Base-by-base conservation (phyloP, 1,284 basidiomycete genomes). In the Pterulicium gracile region DNA sequence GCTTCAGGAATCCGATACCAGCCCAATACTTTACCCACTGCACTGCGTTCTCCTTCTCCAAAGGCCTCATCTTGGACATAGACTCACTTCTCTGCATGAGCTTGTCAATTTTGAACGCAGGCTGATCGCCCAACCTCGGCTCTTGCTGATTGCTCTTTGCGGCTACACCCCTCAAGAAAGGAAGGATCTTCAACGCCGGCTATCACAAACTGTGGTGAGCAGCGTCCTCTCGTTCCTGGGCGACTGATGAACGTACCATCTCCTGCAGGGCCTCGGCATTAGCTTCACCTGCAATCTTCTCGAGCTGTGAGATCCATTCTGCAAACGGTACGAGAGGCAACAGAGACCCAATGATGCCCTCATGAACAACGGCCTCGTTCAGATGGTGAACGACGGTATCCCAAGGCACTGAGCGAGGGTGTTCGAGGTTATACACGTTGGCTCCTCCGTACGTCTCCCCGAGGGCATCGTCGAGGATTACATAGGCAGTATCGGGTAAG, bases 111-210 rank as follows among this genome's bases (percentile, higher is more conserved):
- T 54, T 45, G 23, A 63, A 59, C 14, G 27, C 47, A 47, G 2
- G 52, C 43, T n/a, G 56, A 40, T 5, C 58, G 59, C 12, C 55
- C 51, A 4, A 50, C 50, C 44, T 58, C 60, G 2, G 24, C 50
- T 7, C 44, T 47, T 34, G 17, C 21, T 45, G 47, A 24, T 55
- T 53, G 41, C 47, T 43, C 24, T 43, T 43, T n/a, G 45, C 32
- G 1, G 51, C 49, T 23, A 52, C 50, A 5, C 17, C 27, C 12
- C 54, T 54, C 54, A 65, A 63, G 50, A 66, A 68, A 18, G 61
- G 56, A 1, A 64, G 44, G 5, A 68, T 52, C 42, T 64, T 65
- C 47, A 63, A 51, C 0, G 61, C 64, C 43, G 64, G 64, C 64
- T 66, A 41, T 3, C 40, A 47, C 24, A 10, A 14, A 18, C 27